Evolutionary conservation across 177 flowering plant genomes (phyloP).

Genomic region (Telopea speciosissima): DNA sequence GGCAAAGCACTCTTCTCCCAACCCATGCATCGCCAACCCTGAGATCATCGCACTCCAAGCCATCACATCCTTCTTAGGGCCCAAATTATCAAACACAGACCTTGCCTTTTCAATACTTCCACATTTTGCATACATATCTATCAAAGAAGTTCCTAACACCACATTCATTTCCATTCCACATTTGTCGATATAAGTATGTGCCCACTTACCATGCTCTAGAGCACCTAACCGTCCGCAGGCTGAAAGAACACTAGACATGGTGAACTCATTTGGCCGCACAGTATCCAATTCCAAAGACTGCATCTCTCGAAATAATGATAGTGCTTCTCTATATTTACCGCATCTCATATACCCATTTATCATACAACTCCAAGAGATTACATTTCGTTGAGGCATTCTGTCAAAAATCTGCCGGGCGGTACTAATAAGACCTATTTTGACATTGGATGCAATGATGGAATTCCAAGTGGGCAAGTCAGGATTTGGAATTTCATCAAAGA

Average conservation of each 20-base stretch:
- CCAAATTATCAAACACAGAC: slow-evolving; percentile 25
- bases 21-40: slow-evolving; percentile 40
- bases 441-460: slow-evolving; percentile 21
- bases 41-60: slow-evolving; percentile 45
- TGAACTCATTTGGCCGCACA: slow-evolving; percentile 32
- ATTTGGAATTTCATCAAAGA: slow-evolving; percentile 25
- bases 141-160: slow-evolving; percentile 35
- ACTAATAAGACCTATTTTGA: slow-evolving; percentile 21
- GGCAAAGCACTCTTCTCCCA: slow-evolving; percentile 20
- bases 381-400: slow-evolving; percentile 30
- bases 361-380: slow-evolving; percentile 40
- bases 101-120: slow-evolving; percentile 34
- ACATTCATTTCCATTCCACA: slow-evolving; percentile 26
- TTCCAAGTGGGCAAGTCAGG: slow-evolving; percentile 39
- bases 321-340: slow-evolving; percentile 27
- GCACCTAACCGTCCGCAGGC: slow-evolving; percentile 42
- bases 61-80: slow-evolving; percentile 33
- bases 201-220: slow-evolving; percentile 39
- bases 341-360: slow-evolving; percentile 33
- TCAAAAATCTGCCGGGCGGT: slow-evolving; percentile 29
- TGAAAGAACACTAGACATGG: slow-evolving; percentile 30
- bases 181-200: slow-evolving; percentile 31
- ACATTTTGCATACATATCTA: slow-evolving; percentile 50
- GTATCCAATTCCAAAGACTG: slow-evolving; percentile 15
- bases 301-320: slow-evolving; percentile 37